A percentile compares a stretch with the other conserved stretches of the same genome.
These are phyloP conservation scores for Purpureocillium lavendulum DNA, from an alignment of 2,329 filamentous ascomycete genomes.

Conservation along the genomic window DNA sequence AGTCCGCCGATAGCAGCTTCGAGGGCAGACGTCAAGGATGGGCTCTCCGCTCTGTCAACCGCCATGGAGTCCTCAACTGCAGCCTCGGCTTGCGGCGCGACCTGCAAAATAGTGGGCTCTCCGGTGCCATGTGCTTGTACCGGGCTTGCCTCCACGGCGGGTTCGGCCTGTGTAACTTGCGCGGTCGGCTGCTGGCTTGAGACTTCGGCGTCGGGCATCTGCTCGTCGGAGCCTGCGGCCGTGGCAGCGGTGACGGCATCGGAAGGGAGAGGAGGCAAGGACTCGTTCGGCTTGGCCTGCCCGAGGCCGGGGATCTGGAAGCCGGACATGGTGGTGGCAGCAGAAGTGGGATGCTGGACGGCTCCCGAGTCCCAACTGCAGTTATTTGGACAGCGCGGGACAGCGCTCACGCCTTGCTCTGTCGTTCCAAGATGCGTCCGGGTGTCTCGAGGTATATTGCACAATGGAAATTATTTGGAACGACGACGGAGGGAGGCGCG, in stretches of 20 bases:
- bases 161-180: not conserved
- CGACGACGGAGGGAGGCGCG: too few species aligned
- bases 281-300: constrained; percentile 33
- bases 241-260: constrained; percentile 22
- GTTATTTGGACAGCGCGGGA: too few species aligned
- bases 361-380: too few species aligned
- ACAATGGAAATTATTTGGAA: too few species aligned
- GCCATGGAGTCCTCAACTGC: constrained; percentile 24
- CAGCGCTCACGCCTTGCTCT: too few species aligned
- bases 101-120: too few species aligned
- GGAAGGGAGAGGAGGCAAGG: constrained; percentile 26
- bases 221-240: constrained; percentile 10
- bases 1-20: constrained; percentile 35
- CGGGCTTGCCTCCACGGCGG: too few species aligned
- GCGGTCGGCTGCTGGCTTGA: not conserved
- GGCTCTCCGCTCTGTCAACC: constrained; percentile 24
- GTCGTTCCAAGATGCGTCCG: too few species aligned
- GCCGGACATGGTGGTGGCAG: constrained; percentile 23
- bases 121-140: too few species aligned
- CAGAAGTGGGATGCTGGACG: not conserved
- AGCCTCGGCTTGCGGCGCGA: too few species aligned
- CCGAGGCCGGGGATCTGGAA: constrained; percentile 35
- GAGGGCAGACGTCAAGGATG: constrained; percentile 31
- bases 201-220: constrained; percentile 1
- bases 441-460: too few species aligned